Evolutionary conservation across 1,284 basidiomycete species (phyloP).

Genomic region (Moesziomyces sp.): DNA sequence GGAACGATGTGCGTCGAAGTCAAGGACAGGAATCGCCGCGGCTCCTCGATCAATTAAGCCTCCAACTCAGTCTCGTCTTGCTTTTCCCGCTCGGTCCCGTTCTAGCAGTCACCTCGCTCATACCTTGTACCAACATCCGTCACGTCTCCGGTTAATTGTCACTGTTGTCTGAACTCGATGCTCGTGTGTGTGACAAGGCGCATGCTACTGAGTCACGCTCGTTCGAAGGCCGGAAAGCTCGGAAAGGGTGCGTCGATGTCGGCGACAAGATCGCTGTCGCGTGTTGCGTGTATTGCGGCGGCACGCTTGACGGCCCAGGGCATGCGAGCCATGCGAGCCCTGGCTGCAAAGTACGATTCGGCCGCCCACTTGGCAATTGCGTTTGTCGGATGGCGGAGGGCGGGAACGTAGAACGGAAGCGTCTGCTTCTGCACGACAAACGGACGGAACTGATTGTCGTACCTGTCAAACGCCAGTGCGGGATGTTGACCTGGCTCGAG

Average conservation of each 20-base stretch:
- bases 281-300: constrained; percentile 1
- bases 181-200: background rate
- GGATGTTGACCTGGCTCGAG: constrained; percentile 17
- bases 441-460: constrained; percentile 32
- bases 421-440: constrained; percentile 44
- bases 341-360: constrained; percentile 5
- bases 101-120: background rate
- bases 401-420: constrained; percentile 31
- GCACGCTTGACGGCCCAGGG: constrained; percentile 9
- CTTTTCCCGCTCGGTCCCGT: no score
- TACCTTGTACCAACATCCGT: background rate
- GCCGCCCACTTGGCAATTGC: constrained; percentile 9
- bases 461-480: constrained; percentile 21
- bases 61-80: background rate
- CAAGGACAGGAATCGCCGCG: constrained; percentile 40
- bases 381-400: constrained; percentile 23
- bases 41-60: constrained; percentile 31
- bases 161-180: background rate
- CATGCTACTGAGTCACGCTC: background rate
- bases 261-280: constrained; percentile 8
- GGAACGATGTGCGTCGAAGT: constrained; percentile 45
- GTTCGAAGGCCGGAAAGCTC: constrained; percentile 14
- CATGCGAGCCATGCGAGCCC: constrained; percentile 4
- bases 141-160: background rate
- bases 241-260: constrained; percentile 17